Conservation (phyloP, 163 green algal genomes). For the Scenedesmus sp. region DNA sequence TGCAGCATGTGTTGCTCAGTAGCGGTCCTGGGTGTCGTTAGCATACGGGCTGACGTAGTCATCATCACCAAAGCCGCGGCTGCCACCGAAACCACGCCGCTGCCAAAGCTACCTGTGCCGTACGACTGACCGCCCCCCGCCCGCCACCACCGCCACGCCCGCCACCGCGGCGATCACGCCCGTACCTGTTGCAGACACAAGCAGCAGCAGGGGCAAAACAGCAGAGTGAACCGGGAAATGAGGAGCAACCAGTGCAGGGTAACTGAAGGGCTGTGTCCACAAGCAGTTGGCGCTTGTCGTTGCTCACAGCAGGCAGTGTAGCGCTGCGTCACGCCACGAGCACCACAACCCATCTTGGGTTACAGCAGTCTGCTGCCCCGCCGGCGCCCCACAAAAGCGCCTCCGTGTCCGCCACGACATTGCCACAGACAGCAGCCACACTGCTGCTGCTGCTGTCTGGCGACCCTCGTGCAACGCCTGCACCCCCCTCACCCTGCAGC, state of each 20-base stretch:
- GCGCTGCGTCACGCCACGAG: background rate
- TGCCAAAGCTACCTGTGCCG: conserved; percentile 12
- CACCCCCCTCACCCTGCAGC: conserved; percentile 34
- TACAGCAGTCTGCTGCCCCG: no score
- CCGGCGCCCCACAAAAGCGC: no score
- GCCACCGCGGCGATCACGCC: conserved; percentile 23
- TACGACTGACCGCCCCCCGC: background rate
- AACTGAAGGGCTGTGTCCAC: background rate
- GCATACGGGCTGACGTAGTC: conserved; percentile 28
- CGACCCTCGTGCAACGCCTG: background rate
- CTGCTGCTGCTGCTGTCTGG: background rate
- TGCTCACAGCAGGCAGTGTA: background rate
- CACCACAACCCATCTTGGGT: no score
- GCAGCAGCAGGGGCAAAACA: background rate
- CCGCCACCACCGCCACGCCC: no score
- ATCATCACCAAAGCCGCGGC: conserved; percentile 15
- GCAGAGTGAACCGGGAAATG: background rate
- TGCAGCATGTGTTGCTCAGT: conserved; percentile 27
- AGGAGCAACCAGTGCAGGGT: background rate
- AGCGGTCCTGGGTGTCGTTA: conserved; percentile 41
- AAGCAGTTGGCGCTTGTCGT: background rate
- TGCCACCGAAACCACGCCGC: conserved; percentile 27
- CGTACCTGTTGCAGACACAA: conserved; percentile 32
- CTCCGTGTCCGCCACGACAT: no score
- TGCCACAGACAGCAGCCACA: background rate